Percentiles rank a stretch among this genome's conserved stretches.
Evolutionary conservation across 805 yeast genomes (phyloP).

Genomic region (Yarrowia deformans): DNA sequence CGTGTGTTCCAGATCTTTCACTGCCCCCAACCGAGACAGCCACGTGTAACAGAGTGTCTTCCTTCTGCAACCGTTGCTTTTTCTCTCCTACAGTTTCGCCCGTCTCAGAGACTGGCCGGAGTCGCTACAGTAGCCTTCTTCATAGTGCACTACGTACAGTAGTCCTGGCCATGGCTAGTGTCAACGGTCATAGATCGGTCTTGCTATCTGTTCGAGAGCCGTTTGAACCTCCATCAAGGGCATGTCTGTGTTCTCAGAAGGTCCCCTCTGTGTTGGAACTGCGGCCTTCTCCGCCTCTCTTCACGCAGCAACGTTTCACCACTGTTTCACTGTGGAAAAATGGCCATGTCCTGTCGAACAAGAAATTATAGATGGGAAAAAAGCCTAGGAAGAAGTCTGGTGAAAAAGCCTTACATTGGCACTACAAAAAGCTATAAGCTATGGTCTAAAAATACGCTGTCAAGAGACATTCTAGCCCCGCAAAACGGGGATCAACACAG

Average conservation of each 20-base stretch:
- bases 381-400: not conserved
- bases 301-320: constrained; percentile 31
- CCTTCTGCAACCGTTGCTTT: constrained; percentile 17
- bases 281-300: not conserved
- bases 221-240: too few species aligned
- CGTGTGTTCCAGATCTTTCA: not conserved
- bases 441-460: not conserved
- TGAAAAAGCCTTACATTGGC: not conserved
- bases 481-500: not conserved
- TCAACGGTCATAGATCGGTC: not conserved
- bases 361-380: not conserved
- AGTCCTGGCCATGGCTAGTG: not conserved
- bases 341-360: not conserved
- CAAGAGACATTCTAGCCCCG: not conserved
- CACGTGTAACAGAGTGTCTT: constrained; percentile 2
- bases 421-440: not conserved
- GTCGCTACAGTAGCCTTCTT: too few species aligned
- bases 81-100: not conserved
- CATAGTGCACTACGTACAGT: too few species aligned
- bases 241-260: too few species aligned
- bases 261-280: too few species aligned
- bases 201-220: too few species aligned
- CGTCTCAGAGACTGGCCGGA: not conserved
- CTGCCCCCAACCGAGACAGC: not conserved
- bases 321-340: constrained; percentile 5